Conservation (phyloP, 2,329 filamentous ascomycete genomes). For the Diaporthe citriasiana region DNA sequence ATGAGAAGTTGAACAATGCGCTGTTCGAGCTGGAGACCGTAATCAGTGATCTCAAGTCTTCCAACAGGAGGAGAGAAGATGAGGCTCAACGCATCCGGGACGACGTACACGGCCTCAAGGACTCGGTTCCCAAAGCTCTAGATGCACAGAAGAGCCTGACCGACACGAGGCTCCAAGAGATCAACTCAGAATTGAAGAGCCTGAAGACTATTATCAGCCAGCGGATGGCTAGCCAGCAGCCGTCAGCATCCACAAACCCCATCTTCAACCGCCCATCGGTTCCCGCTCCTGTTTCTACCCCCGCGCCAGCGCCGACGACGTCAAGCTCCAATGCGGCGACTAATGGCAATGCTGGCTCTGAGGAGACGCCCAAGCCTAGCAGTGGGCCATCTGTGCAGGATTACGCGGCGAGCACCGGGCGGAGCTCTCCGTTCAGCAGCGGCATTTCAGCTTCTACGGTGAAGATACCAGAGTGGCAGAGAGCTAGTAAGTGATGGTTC, state of each 20-base stretch:
- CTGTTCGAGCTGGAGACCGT: slow-evolving; percentile 88
- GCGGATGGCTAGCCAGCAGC: slow-evolving; percentile 61
- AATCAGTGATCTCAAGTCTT: slow-evolving; percentile 83
- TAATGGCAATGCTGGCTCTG: slow-evolving; percentile 46
- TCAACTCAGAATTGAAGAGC: slow-evolving; percentile 90
- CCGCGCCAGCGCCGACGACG: slow-evolving; percentile 45
- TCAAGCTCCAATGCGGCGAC: slow-evolving; percentile 47
- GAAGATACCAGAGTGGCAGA: slow-evolving; percentile 85
- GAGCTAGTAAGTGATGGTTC: slow-evolving; percentile 63
- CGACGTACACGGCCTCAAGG: slow-evolving; percentile 86
- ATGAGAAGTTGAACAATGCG: slow-evolving; percentile 84
- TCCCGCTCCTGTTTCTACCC: slow-evolving; percentile 44
- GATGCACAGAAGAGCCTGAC: slow-evolving; percentile 88
- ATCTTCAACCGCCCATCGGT: slow-evolving; percentile 49
- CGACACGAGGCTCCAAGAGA: slow-evolving; percentile 84
- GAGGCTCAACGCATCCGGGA: slow-evolving; percentile 89
- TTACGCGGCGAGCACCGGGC: slow-evolving; percentile 53
- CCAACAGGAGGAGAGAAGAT: slow-evolving; percentile 85
- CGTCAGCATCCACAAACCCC: slow-evolving; percentile 48
- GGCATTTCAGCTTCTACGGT: slow-evolving; percentile 68
- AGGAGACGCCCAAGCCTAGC: slow-evolving; percentile 52
- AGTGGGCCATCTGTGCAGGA: slow-evolving; percentile 48
- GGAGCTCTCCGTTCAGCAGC: slow-evolving; percentile 63
- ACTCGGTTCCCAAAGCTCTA: slow-evolving; percentile 89
- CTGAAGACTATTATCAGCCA: slow-evolving; percentile 87